A percentile compares a stretch with the other conserved stretches of the same genome.
These are phyloP conservation scores for Quercus glauca DNA, from an alignment of 306 rosid species.

Conservation along the genomic window DNA sequence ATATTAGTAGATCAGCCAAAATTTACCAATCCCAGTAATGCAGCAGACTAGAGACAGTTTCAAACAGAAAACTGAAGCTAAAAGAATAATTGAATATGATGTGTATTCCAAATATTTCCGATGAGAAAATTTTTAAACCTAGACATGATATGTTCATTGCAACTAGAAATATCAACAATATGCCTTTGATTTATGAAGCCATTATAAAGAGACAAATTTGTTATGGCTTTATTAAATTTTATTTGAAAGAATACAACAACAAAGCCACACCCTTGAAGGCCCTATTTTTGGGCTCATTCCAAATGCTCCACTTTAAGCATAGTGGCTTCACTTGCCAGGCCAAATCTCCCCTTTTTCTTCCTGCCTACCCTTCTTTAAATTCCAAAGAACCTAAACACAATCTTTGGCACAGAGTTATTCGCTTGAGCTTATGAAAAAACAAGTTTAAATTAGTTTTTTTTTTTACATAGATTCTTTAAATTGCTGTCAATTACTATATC, in stretches of 20 bases:
- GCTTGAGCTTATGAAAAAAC: neutral
- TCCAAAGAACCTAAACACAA: neutral
- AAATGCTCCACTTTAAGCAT: neutral
- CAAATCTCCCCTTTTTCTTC: neutral
- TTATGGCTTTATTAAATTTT: neutral
- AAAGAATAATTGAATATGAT: neutral
- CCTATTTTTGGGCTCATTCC: neutral
- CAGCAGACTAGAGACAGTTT: neutral
- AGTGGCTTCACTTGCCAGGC: neutral
- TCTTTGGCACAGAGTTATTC: neutral
- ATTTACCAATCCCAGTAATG: neutral
- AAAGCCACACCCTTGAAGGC: neutral
- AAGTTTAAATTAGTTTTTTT: neutral
- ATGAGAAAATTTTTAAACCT: neutral
- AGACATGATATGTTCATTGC: neutral
- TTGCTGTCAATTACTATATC: neutral
- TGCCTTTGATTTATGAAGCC: neutral
- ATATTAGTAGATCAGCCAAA: neutral
- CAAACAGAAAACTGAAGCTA: neutral
- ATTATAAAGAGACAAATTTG: neutral
- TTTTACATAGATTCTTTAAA: neutral
- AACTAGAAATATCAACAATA: neutral
- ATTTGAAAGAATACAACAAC: neutral
- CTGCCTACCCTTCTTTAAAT: neutral
- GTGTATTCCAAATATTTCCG: neutral